A percentile compares a stretch with the other conserved stretches of the same genome.
Conservation (phyloP, 495 filamentous ascomycete species). For the Hypoxylon perforatum region DNA sequence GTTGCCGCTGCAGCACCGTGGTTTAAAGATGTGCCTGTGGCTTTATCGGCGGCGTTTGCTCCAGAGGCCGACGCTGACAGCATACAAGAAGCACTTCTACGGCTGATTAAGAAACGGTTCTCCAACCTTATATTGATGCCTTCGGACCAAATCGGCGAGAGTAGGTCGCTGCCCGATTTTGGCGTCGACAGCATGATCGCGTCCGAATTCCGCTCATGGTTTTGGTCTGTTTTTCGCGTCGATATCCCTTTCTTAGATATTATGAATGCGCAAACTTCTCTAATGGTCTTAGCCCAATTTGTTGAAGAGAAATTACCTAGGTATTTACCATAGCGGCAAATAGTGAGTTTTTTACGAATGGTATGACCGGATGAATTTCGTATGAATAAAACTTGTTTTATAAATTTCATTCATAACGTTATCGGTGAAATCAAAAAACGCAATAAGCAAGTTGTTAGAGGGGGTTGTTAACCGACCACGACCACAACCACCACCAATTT, state of each 20-base stretch:
- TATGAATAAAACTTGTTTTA: too few species aligned
- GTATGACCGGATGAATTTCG: too few species aligned
- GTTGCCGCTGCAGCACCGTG: slow-evolving; percentile 11
- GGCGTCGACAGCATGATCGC: slow-evolving; percentile 60
- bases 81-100: slow-evolving; percentile 28
- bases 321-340: too few species aligned
- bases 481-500: too few species aligned
- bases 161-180: slow-evolving; percentile 42
- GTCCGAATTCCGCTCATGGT: slow-evolving; percentile 53
- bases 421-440: too few species aligned
- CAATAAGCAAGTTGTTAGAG: too few species aligned
- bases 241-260: slow-evolving; percentile 52
- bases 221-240: slow-evolving; percentile 46
- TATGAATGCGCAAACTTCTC: slow-evolving; percentile 10
- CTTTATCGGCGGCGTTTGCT: neutral
- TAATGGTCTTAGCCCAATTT: slow-evolving; percentile 13
- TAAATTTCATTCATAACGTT: too few species aligned
- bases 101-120: slow-evolving; percentile 39
- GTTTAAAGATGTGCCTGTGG: slow-evolving; percentile 10
- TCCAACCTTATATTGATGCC: slow-evolving; percentile 46
- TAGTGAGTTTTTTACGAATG: too few species aligned
- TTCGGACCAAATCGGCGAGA: slow-evolving; percentile 45
- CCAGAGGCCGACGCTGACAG: slow-evolving; percentile 7
- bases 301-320: slow-evolving; percentile 23
- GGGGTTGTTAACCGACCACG: too few species aligned